Evolutionary conservation across 257 asterid species (phyloP), one percentile per base, ranked within the genome.

Genomic region (Striga asiatica): DNA sequence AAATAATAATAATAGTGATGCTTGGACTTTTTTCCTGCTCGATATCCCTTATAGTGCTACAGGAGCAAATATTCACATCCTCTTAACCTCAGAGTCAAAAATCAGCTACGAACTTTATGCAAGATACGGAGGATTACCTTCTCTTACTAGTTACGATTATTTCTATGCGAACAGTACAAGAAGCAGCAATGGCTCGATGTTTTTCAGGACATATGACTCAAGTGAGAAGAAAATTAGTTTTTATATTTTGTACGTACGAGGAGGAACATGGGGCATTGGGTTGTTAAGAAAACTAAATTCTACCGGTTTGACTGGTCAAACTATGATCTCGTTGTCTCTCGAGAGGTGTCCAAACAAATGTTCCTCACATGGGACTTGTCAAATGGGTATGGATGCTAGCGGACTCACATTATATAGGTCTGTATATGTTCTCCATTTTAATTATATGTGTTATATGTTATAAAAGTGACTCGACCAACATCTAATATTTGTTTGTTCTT

Each of bases 341-440:
- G 97, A 88, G 72, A 84, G 97, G 71, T 92, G 99, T 71, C 97
- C 95, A 1, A 60, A 46, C 17, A 81, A 75, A 69, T 92, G 99
- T 72, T 84, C 94, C 14, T 76, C 84, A 59, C 91, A 78, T 68
- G 99, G 99, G 42, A 8, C 73, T 1, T 92, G 99, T 65, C 79
- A 79, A 70, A 65, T 78, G 6, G 62, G 31, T 60, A 65, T 82
- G 19, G 99, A 92, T 76, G 56, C 74, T 35, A 78, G 91, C 67
- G 97, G 99, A 35, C 82, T 82, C 64, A 50, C 80, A 24, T 31
- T 92, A 47, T 88, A 79, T 78, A 92, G 99, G 99, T 92, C 59
- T 38, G 53, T 21, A 14, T 25, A 6, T 51, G 61, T 29, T 53
- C 56, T 25, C 6, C 34, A 31, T 43, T 38, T 35, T 19, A 24